phyloP scores from a whole-genome alignment of 768 basidiomycete species.

The Pholiota microspora region DNA sequence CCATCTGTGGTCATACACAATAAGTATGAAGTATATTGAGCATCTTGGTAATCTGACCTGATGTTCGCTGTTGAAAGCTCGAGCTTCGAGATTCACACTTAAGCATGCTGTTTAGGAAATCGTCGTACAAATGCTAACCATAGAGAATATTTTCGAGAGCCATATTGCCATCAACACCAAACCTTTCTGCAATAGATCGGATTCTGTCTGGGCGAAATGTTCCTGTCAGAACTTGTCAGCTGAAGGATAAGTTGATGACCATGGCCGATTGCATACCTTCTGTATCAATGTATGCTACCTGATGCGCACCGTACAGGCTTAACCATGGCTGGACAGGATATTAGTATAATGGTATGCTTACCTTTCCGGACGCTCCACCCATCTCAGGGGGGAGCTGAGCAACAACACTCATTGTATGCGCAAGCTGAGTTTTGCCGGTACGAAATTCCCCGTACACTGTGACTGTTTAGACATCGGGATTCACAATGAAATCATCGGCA shows the following conservation, averaged over 20 bases:
- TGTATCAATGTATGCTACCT: conserved; percentile 93
- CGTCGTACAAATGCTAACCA: conserved; percentile 38
- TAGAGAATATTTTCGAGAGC: conserved; percentile 91
- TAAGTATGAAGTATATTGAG: background rate
- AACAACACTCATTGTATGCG: conserved; percentile 92
- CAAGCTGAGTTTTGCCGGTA: conserved; percentile 94
- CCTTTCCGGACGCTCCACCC: conserved; percentile 90
- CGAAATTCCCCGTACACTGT: conserved; percentile 94
- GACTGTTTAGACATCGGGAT: background rate
- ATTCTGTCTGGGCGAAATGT: conserved; percentile 95
- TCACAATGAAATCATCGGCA: background rate
- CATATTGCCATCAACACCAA: conserved; percentile 88
- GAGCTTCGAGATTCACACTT: conserved; percentile 43
- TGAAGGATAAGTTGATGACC: too few relatives aligned
- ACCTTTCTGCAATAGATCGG: conserved; percentile 85
- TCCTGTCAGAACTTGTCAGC: too few relatives aligned
- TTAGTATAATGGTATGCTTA: conserved; percentile 19
- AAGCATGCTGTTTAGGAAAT: background rate
- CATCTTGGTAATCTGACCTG: conserved; percentile 48
- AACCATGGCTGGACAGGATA: background rate
- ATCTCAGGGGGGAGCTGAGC: conserved; percentile 87
- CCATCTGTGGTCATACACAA: conserved; percentile 55
- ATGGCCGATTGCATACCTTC: conserved; percentile 63
- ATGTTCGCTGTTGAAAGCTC: conserved; percentile 91
- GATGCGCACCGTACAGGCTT: background rate